These are phyloP conservation scores for Wickerhamomyces alni DNA, from an alignment of 805 yeast species.

Conservation along the genomic window DNA sequence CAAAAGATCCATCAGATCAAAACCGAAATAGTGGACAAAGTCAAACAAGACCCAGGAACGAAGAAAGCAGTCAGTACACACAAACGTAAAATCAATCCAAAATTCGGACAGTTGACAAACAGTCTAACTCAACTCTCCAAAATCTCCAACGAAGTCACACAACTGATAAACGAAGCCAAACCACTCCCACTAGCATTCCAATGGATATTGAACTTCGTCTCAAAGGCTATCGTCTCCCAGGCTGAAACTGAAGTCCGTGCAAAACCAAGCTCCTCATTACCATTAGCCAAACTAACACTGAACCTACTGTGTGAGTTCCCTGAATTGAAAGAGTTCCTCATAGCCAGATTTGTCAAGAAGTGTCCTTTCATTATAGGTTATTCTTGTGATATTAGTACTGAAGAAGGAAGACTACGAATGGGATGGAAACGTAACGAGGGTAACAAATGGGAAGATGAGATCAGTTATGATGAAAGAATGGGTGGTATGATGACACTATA, in stretches of 20 bases:
- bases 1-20: constrained; percentile 55
- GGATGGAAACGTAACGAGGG: constrained; percentile 66
- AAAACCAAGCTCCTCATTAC: constrained; percentile 68
- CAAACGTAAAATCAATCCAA: constrained; percentile 77
- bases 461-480: constrained; percentile 76
- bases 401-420: constrained; percentile 76
- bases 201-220: constrained; percentile 77
- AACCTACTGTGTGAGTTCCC: constrained; percentile 45
- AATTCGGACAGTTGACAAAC: constrained; percentile 86
- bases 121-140: constrained; percentile 51
- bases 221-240: constrained; percentile 83
- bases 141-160: constrained; percentile 45
- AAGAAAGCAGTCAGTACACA: constrained; percentile 52
- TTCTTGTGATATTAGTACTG: constrained; percentile 69
- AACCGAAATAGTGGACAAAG: constrained; percentile 46
- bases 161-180: constrained; percentile 43
- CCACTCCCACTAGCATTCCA: constrained; percentile 46
- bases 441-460: constrained; percentile 45
- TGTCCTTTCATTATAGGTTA: constrained; percentile 88
- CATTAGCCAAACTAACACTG: constrained; percentile 64
- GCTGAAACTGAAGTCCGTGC: constrained; percentile 90
- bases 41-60: constrained; percentile 44
- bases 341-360: constrained; percentile 84
- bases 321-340: constrained; percentile 32
- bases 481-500: constrained; percentile 82